Conservation (phyloP, 345 rosid genomes). For the Pelargonium nanum region DNA sequence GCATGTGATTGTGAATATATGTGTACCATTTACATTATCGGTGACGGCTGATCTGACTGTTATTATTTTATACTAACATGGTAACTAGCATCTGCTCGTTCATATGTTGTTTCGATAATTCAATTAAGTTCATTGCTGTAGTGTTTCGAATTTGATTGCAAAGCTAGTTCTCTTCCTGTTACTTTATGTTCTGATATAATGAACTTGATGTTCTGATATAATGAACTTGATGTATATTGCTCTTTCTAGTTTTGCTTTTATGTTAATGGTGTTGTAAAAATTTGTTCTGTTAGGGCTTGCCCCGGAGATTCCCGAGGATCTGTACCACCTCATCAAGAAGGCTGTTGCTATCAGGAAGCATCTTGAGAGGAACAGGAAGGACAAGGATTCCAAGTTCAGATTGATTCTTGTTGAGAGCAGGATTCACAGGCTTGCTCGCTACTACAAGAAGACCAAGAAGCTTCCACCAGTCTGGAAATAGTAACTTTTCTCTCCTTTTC, state of each 20-base stretch:
- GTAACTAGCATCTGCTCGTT: too few relatives aligned
- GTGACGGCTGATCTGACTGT: too few relatives aligned
- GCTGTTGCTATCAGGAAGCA: constrained; percentile 34
- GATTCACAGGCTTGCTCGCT: too few relatives aligned
- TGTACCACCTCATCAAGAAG: constrained; percentile 34
- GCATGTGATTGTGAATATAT: too few relatives aligned
- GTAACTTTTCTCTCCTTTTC: not conserved
- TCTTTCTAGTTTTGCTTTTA: not conserved
- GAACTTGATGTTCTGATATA: too few relatives aligned
- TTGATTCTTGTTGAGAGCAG: constrained; percentile 35
- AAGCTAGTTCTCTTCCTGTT: too few relatives aligned
- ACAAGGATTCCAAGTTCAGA: constrained; percentile 33
- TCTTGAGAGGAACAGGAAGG: constrained; percentile 33
- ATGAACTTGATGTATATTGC: not conserved
- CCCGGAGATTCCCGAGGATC: constrained; percentile 33
- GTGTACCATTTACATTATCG: too few relatives aligned
- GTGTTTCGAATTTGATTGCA: too few relatives aligned
- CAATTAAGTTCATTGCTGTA: too few relatives aligned
- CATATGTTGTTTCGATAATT: too few relatives aligned
- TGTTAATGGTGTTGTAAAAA: not conserved
- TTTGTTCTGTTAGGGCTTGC: constrained; percentile 14
- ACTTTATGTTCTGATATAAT: too few relatives aligned
- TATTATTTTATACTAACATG: too few relatives aligned
- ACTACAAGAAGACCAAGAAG: constrained; percentile 33
- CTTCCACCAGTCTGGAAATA: constrained; percentile 39